Percentiles rank a stretch among this genome's conserved stretches.
Conservation (phyloP, 169 alveolate genomes). For the Theileria luwenshuni region DNA sequence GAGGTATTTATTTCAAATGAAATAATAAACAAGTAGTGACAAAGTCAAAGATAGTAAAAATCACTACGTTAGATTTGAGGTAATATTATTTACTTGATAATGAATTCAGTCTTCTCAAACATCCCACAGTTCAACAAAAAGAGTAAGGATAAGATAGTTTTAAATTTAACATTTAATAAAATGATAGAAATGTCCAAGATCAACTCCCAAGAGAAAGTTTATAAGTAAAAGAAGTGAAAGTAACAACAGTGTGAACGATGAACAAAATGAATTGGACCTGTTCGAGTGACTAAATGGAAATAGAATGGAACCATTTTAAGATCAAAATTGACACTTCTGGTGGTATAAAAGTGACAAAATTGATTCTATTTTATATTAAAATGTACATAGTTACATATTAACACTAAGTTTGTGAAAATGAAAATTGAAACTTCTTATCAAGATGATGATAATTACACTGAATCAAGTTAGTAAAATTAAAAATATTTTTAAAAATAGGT, state of each 20-base stretch:
- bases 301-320: background rate
- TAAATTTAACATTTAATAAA: background rate
- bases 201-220: slow-evolving; percentile 7
- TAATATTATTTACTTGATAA: background rate
- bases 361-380: no score
- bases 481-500: no score
- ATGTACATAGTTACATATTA: no score
- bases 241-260: background rate
- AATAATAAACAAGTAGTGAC: background rate
- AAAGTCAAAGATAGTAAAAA: slow-evolving; percentile 2
- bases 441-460: no score
- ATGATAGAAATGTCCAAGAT: slow-evolving; percentile 3
- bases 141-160: background rate
- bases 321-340: background rate
- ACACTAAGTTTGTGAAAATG: no score
- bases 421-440: no score
- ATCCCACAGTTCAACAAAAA: slow-evolving; percentile 5
- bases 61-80: slow-evolving; percentile 7
- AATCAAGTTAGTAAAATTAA: no score
- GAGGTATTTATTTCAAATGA: background rate
- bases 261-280: slow-evolving; percentile 10
- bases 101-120: background rate
- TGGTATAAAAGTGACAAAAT: no score
- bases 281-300: background rate
- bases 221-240: background rate